Percentiles rank a stretch among this genome's conserved stretches.
Evolutionary conservation across 192 early-diverging fungal genomes (phyloP).

Genomic region (Paraglomus occultum): DNA sequence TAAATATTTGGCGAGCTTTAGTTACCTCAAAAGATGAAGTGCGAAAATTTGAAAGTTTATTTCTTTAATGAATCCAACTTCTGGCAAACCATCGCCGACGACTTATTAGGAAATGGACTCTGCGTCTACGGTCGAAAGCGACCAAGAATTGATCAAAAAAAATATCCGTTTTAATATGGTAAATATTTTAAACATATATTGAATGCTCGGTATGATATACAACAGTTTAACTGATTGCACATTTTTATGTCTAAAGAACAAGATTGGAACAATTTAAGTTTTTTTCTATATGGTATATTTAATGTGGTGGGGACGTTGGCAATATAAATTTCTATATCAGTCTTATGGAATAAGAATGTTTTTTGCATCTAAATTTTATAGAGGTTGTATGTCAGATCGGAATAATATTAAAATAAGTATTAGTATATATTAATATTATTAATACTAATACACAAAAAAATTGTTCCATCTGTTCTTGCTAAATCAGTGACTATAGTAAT

Average conservation of each 20-base stretch:
- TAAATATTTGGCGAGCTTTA: slow-evolving; percentile 27
- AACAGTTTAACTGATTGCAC: slow-evolving; percentile 27
- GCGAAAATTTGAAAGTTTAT: slow-evolving; percentile 22
- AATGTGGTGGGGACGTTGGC: slow-evolving; percentile 11
- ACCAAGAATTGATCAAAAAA: too few species aligned
- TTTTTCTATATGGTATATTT: slow-evolving; percentile 22
- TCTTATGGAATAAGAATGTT: slow-evolving; percentile 28
- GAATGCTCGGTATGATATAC: slow-evolving; percentile 28
- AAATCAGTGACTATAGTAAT: too few species aligned
- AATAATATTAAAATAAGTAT: too few species aligned
- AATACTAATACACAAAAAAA: too few species aligned
- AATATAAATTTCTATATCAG: slow-evolving; percentile 30
- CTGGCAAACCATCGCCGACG: too few species aligned
- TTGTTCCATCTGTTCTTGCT: too few species aligned
- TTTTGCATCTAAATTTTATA: slow-evolving; percentile 28
- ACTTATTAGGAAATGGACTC: too few species aligned
- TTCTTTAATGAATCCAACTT: slow-evolving; percentile 25
- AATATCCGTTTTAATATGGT: slow-evolving; percentile 25
- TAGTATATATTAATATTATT: too few species aligned
- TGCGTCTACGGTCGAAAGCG: too few species aligned
- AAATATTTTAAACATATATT: slow-evolving; percentile 18
- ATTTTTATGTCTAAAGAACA: slow-evolving; percentile 28
- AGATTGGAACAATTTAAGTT: slow-evolving; percentile 24
- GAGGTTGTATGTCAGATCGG: too few species aligned
- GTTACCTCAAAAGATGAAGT: slow-evolving; percentile 19